Conservation (phyloP, 352 stramenopile genomes). For the Pilasporangium apinafurcum region DNA sequence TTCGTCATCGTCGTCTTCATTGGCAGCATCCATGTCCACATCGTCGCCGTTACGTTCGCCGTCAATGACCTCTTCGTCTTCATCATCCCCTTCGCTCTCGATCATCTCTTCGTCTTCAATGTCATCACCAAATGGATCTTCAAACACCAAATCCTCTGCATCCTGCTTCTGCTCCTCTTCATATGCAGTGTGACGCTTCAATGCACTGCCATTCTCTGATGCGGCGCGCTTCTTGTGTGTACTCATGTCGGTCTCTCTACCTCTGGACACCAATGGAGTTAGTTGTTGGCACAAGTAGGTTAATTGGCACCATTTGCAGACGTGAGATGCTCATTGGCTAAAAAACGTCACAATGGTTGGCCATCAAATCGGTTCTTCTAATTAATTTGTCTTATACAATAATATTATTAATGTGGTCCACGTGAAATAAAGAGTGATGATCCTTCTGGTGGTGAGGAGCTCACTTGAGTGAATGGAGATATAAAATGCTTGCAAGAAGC, state of each 20-base stretch:
- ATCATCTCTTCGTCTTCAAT: slow-evolving; percentile 90
- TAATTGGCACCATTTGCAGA: too few species aligned
- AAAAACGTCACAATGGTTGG: slow-evolving; percentile 6
- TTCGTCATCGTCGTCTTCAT: slow-evolving; percentile 55
- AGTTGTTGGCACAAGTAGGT: too few species aligned
- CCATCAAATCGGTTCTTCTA: slow-evolving; percentile 3
- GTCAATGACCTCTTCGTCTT: slow-evolving; percentile 60
- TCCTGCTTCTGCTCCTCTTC: slow-evolving; percentile 21
- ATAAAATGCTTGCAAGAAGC: slow-evolving; percentile 2
- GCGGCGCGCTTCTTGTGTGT: slow-evolving; percentile 73
- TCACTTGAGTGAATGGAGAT: not conserved
- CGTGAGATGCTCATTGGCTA: slow-evolving; percentile 11
- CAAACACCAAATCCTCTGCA: slow-evolving; percentile 73
- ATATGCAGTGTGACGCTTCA: slow-evolving; percentile 50
- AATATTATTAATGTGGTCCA: slow-evolving; percentile 8
- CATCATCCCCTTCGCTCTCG: slow-evolving; percentile 66
- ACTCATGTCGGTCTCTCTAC: too few species aligned
- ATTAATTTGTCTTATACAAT: slow-evolving; percentile 16
- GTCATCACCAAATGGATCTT: slow-evolving; percentile 87
- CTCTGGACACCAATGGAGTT: too few species aligned
- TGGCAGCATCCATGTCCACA: slow-evolving; percentile 46
- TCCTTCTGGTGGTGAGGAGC: slow-evolving; percentile 14
- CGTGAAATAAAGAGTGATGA: not conserved
- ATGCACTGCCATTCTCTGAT: slow-evolving; percentile 22
- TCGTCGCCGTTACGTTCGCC: slow-evolving; percentile 31